Conservation (phyloP, 805 yeast genomes). For the Tetrapisispora taiwanensis region DNA sequence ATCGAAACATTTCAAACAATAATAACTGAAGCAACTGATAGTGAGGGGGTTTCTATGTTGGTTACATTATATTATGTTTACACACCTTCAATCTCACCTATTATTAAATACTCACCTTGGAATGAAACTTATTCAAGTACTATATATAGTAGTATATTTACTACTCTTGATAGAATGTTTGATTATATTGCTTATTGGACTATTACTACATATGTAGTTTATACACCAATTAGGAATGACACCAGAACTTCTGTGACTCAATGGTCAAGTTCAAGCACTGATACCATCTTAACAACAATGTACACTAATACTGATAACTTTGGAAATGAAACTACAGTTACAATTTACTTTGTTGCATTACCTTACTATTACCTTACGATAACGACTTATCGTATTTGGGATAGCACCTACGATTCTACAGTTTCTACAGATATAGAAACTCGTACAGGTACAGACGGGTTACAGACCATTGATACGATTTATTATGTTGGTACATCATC, state of each 20-base stretch:
- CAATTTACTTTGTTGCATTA: not conserved
- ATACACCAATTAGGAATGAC: not conserved
- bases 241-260: not conserved
- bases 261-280: not conserved
- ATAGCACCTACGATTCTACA: not conserved
- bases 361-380: not conserved
- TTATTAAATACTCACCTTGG: not conserved
- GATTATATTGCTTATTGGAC: not conserved
- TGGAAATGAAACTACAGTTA: not conserved
- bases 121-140: not conserved
- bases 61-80: not conserved
- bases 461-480: conserved; percentile 4
- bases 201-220: not conserved
- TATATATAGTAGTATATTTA: not conserved
- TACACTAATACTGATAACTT: not conserved
- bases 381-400: not conserved
- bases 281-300: not conserved
- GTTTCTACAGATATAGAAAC: not conserved
- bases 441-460: conserved; percentile 3
- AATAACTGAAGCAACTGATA: not conserved
- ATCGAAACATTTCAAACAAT: not conserved
- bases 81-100: not conserved
- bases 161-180: not conserved
- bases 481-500: conserved; percentile 5
- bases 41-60: not conserved